Evolutionary conservation across 2,329 filamentous ascomycete species (phyloP), one percentile per base, ranked within the genome.

Genomic region (Leptographium galeiforme): DNA sequence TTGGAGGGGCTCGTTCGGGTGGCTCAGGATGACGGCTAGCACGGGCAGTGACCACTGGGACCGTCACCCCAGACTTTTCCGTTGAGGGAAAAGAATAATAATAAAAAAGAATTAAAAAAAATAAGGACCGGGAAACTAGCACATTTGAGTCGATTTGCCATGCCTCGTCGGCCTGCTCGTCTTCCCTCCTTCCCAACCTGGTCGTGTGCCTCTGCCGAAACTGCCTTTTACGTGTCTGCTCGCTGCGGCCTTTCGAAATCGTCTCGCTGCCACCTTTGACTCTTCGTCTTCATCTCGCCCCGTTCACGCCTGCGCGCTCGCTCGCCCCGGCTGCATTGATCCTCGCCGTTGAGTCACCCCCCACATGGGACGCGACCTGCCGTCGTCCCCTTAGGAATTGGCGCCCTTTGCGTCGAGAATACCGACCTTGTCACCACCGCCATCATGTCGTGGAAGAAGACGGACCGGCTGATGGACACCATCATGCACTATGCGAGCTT

Each of bases 401-500:
- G 40, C 48, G 52, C 38, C 39, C 10, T 18, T 32, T 48, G n/a
- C 30, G n/a, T 45, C 33, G 38, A 32, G 18, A 6, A 16, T 41
- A 33, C 50, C 38, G 25, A 36, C 25, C 38, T n/a, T 33, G 11
- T 36, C 40, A 41, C 40, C 10, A 8, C 34, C 32, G 32, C 18
- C 7, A 32, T 43, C 30, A 96, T 96, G 90, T 87, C 87, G 76
- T 97, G 91, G 91, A 95, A 85, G 75, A 85, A 84, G 68, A 86
- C 87, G 58, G 86, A 90, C 70, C 79, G 81, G 73, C 72, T 97
- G 82, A 93, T 95, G 88, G 86, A 93, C 63, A 95, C 87, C 75
- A 96, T 96, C 84, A 83, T 85, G 70, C 89, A 96, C 73, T 96
- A 96, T 79, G 88, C 89, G 69, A 89, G 83, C 71, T 98, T 97